These are phyloP conservation scores for Kregervanrija delftensis DNA, from an alignment of 805 yeast genomes.

Conservation along the genomic window DNA sequence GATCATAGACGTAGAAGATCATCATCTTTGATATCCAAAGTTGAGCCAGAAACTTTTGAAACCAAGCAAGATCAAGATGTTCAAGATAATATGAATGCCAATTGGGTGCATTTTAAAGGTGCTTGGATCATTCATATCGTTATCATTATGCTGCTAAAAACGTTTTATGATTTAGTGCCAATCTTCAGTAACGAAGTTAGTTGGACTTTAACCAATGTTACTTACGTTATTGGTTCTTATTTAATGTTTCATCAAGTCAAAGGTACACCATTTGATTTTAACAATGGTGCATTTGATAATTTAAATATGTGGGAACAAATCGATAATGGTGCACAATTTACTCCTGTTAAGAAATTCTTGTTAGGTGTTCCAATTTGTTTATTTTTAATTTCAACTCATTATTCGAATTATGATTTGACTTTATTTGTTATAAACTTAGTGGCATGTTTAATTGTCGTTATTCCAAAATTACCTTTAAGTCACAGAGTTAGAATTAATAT, in stretches of 20 bases:
- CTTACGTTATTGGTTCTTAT: constrained; percentile 87
- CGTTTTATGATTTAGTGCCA: constrained; percentile 74
- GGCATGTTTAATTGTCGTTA: constrained; percentile 78
- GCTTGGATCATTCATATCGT: constrained; percentile 95
- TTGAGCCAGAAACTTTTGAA: constrained; percentile 87
- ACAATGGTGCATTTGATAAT: constrained; percentile 92
- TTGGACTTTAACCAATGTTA: constrained; percentile 90
- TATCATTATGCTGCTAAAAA: constrained; percentile 63
- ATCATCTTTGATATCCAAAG: constrained; percentile 83
- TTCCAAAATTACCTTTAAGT: constrained; percentile 83
- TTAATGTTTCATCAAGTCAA: constrained; percentile 95
- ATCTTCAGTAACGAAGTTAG: constrained; percentile 76
- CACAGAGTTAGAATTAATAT: constrained; percentile 69
- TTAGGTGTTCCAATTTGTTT: constrained; percentile 88
- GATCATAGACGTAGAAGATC: constrained; percentile 59
- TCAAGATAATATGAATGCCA: constrained; percentile 85
- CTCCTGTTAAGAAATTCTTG: constrained; percentile 91
- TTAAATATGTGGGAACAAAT: constrained; percentile 98
- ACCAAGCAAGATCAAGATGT: constrained; percentile 87
- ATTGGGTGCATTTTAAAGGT: constrained; percentile 94
- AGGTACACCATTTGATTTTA: constrained; percentile 96
- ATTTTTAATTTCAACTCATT: constrained; percentile 83
- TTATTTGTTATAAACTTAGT: constrained; percentile 73
- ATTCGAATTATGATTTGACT: constrained; percentile 75
- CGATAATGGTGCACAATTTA: constrained; percentile 84